Evolutionary conservation across 2,329 filamentous ascomycete genomes (phyloP).

Genomic region (Lecanicillium sp.): DNA sequence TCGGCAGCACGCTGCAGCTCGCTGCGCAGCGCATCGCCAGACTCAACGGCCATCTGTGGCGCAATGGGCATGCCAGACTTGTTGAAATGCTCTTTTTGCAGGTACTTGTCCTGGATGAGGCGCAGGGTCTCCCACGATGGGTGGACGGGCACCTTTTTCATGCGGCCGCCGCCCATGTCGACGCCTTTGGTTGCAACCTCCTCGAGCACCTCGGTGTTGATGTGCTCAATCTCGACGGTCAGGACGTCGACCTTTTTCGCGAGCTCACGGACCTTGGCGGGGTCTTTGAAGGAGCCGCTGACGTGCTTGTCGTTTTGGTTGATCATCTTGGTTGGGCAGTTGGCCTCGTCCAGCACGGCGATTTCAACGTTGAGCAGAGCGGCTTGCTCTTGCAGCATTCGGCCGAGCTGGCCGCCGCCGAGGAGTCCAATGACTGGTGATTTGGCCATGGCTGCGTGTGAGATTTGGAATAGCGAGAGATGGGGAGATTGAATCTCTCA

Average conservation of each 20-base stretch:
- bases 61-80: constrained; percentile 64
- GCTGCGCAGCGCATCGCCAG: constrained; percentile 41
- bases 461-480: no score
- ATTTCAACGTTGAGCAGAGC: constrained; percentile 65
- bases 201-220: constrained; percentile 82
- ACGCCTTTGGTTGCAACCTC: constrained; percentile 64
- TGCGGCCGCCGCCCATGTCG: constrained; percentile 34
- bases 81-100: constrained; percentile 74
- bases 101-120: constrained; percentile 88
- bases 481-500: no score
- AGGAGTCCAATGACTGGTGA: constrained; percentile 42
- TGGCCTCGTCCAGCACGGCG: constrained; percentile 68
- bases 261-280: constrained; percentile 69
- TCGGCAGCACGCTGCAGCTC: constrained; percentile 56
- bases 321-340: constrained; percentile 78
- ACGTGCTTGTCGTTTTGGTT: constrained; percentile 68
- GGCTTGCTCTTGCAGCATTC: constrained; percentile 90
- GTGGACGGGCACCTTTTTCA: constrained; percentile 54
- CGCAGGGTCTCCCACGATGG: constrained; percentile 81
- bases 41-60: constrained; percentile 56
- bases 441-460: constrained; percentile 15
- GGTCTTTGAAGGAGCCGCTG: constrained; percentile 80
- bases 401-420: constrained; percentile 69
- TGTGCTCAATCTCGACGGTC: constrained; percentile 93
- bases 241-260: constrained; percentile 70